Evolutionary conservation across 495 filamentous ascomycete species (phyloP), one percentile per base, ranked within the genome.

Genomic region (Eremomyces bilateralis): DNA sequence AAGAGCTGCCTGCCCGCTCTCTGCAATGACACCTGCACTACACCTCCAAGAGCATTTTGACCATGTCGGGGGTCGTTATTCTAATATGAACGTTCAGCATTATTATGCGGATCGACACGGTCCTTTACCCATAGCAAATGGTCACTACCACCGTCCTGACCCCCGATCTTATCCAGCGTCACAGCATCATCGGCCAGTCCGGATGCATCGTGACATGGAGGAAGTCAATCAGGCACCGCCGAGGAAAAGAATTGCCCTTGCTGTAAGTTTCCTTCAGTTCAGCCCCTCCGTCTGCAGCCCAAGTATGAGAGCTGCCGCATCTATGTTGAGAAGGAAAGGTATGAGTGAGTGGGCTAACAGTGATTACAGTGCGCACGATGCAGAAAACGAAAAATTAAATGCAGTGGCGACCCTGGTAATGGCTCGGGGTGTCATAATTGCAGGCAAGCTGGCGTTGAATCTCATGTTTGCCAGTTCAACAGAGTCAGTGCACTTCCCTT

Each of bases 301-400:
- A 5, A 29, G 11, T 4, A 21, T 17, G 8, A 27, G 24, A 27
- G 6, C 13, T 13, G 13, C 13, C 6, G 6, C 13, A 27, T 13
- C 8, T 8, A 27, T 27, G 8, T 27, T 13, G 13, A n/a, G n/a
- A n/a, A n/a, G n/a, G n/a, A n/a, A n/a, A n/a, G n/a, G n/a, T n/a
- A n/a, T n/a, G n/a, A n/a, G n/a, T n/a, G 6, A 27, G 24, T 8
- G 13, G 21, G 2, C 33, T 31, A 27, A n/a, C 31, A 2, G 21
- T 10, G 49, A 20, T 47, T 30, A 21, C 41, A 95, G 88, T 97
- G 88, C 54, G 68, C 67, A 20, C 71, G 88, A 40, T 97, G 88
- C 50, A 73, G 88, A 33, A 83, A 83, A 52, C 66, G 88, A 34
- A 97, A 97, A 61, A 97, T 97, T 47, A 77, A 81, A 50, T 97